phyloP scores from a whole-genome alignment of 208 protist genomes.

The Leishmania gerbilli region DNA sequence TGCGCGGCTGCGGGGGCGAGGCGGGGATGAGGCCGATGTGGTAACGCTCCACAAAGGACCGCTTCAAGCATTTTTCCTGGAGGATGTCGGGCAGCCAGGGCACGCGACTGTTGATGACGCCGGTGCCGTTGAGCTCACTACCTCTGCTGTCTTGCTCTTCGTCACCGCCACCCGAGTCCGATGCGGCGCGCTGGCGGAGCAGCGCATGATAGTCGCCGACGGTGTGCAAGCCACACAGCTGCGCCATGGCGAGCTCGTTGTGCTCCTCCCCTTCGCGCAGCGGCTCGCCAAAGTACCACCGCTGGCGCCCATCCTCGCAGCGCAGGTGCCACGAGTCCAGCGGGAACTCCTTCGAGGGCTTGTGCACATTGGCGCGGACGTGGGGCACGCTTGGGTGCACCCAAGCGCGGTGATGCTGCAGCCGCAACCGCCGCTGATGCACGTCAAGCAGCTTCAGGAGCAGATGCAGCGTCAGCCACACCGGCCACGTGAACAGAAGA shows the following conservation, averaged over 20 bases:
- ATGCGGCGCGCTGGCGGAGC: conserved; percentile 11
- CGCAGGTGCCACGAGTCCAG: conserved; percentile 78
- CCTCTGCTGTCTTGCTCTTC: background rate
- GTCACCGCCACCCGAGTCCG: background rate
- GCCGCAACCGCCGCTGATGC: conserved; percentile 51
- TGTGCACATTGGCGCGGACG: conserved; percentile 42
- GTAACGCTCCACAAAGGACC: conserved; percentile 69
- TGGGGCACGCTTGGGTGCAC: conserved; percentile 59
- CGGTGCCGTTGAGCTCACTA: background rate
- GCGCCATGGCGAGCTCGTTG: conserved; percentile 60
- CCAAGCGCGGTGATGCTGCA: conserved; percentile 49
- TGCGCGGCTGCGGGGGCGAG: conserved; percentile 17
- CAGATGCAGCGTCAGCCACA: conserved; percentile 54
- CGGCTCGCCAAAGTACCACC: conserved; percentile 74
- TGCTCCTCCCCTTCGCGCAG: conserved; percentile 56
- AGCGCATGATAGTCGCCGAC: conserved; percentile 41
- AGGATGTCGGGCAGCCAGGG: conserved; percentile 38
- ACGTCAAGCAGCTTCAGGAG: conserved; percentile 49
- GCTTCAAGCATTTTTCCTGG: conserved; percentile 38
- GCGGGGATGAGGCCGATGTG: conserved; percentile 53
- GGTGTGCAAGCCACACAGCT: conserved; percentile 48
- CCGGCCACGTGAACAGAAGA: conserved; percentile 43
- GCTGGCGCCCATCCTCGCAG: conserved; percentile 89
- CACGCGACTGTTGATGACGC: background rate
- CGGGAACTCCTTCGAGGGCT: conserved; percentile 42